Percentiles rank a stretch among this genome's conserved stretches.
phyloP scores from a whole-genome alignment of 768 basidiomycete genomes.

The Collybia sordida region DNA sequence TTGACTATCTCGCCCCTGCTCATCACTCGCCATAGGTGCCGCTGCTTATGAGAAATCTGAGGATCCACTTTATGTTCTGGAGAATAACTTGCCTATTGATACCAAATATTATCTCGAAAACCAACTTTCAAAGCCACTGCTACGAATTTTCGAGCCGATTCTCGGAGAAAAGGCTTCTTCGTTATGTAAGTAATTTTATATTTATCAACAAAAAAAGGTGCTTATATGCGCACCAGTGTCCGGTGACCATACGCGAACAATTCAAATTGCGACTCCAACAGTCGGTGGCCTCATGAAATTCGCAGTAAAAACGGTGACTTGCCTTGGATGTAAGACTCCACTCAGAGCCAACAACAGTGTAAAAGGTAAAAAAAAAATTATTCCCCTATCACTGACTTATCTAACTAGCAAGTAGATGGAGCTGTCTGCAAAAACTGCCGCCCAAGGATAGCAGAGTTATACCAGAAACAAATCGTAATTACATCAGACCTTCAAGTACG shows the following conservation, averaged over 20 bases:
- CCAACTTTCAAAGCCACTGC: slow-evolving; percentile 92
- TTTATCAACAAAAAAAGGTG: slow-evolving; percentile 3
- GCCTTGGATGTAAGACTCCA: slow-evolving; percentile 93
- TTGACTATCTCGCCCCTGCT: neutral
- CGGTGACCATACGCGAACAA: slow-evolving; percentile 94
- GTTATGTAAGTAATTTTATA: slow-evolving; percentile 54
- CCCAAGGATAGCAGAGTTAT: slow-evolving; percentile 82
- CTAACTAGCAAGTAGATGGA: slow-evolving; percentile 53
- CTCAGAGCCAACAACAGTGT: slow-evolving; percentile 76
- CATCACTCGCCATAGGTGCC: slow-evolving; percentile 54
- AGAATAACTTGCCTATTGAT: slow-evolving; percentile 97
- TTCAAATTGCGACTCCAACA: slow-evolving; percentile 95
- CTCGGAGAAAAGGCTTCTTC: slow-evolving; percentile 88
- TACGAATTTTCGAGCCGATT: slow-evolving; percentile 98
- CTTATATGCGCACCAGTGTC: slow-evolving; percentile 57
- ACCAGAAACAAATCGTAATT: slow-evolving; percentile 80
- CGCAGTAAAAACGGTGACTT: slow-evolving; percentile 93
- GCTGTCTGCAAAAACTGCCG: slow-evolving; percentile 96
- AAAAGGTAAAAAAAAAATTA: slow-evolving; percentile 43
- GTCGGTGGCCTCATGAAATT: slow-evolving; percentile 99
- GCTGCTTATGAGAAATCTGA: slow-evolving; percentile 99
- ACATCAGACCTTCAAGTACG: slow-evolving; percentile 85
- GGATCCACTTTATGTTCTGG: slow-evolving; percentile 94
- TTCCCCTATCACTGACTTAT: neutral
- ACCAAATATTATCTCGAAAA: slow-evolving; percentile 98